phyloP scores from a whole-genome alignment of 495 filamentous ascomycete genomes.

The Mycothermus thermophilus region DNA sequence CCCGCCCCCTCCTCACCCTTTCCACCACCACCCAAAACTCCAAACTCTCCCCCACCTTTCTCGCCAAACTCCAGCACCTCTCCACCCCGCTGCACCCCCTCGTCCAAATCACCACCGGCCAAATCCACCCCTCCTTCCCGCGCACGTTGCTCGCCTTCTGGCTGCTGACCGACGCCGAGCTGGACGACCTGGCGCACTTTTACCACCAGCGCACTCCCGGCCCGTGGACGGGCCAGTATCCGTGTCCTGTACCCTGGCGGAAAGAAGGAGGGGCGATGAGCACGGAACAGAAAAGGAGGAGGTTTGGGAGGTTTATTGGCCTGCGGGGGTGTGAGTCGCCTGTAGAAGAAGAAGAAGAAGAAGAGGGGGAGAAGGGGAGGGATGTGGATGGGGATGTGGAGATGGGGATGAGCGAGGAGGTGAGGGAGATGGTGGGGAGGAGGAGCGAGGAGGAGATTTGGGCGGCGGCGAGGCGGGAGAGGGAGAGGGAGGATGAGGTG shows the following conservation, averaged over 20 bases:
- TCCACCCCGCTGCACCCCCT: constrained; percentile 42
- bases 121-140: constrained; percentile 53
- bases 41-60: constrained; percentile 25
- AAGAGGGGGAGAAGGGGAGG: constrained; percentile 19
- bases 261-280: constrained; percentile 22
- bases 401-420: constrained; percentile 21
- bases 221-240: constrained; percentile 45
- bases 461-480: constrained; percentile 14
- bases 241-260: constrained; percentile 36
- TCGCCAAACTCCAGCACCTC: constrained; percentile 31
- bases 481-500: constrained; percentile 25
- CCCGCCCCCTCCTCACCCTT: constrained; percentile 1
- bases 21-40: constrained; percentile 20
- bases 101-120: constrained; percentile 43
- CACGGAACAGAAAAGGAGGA: constrained; percentile 44
- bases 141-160: constrained; percentile 52
- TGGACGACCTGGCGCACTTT: constrained; percentile 57
- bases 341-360: constrained; percentile 21
- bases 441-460: constrained; percentile 23
- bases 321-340: constrained; percentile 46
- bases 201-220: constrained; percentile 58
- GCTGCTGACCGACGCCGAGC: constrained; percentile 55
- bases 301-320: constrained; percentile 56
- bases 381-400: constrained; percentile 23
- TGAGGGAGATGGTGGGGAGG: too few relatives aligned